A percentile compares a stretch with the other conserved stretches of the same genome.
Conservation (phyloP, 2,329 filamentous ascomycete species). For the Fusarium sublunatum region DNA sequence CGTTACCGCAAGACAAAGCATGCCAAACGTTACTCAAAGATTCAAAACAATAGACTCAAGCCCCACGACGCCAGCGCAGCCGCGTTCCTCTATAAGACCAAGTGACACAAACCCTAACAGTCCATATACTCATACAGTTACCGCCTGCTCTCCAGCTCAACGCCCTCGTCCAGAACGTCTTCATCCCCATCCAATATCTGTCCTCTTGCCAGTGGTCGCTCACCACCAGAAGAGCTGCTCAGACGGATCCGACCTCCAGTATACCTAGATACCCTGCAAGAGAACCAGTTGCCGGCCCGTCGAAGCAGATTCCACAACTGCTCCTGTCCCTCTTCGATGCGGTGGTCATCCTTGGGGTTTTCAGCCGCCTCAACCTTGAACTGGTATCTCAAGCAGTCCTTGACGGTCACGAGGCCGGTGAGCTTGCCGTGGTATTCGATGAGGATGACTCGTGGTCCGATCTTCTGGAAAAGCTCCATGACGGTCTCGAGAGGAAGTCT, state of each 20-base stretch:
- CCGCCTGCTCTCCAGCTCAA: constrained; percentile 57
- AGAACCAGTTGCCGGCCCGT: constrained; percentile 67
- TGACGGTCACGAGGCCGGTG: constrained; percentile 89
- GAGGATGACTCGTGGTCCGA: constrained; percentile 91
- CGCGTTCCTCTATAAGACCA: constrained; percentile 33
- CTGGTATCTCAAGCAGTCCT: constrained; percentile 97
- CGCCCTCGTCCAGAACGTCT: constrained; percentile 54
- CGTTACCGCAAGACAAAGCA: neutral
- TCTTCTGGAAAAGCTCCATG: constrained; percentile 99
- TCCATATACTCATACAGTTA: constrained; percentile 18
- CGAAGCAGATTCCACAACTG: constrained; percentile 71
- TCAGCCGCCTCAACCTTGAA: constrained; percentile 94
- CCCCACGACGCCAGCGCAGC: constrained; percentile 40
- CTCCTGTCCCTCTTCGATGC: constrained; percentile 69
- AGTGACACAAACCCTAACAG: constrained; percentile 8
- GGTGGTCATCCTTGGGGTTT: constrained; percentile 71
- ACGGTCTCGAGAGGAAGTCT: constrained; percentile 93
- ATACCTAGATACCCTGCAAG: constrained; percentile 62
- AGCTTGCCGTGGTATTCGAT: constrained; percentile 90
- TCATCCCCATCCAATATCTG: constrained; percentile 58
- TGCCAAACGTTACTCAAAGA: neutral
- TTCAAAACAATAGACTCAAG: constrained; percentile 22
- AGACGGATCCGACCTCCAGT: constrained; percentile 70
- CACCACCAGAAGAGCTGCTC: constrained; percentile 53
- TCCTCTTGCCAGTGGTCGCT: constrained; percentile 57